Base-by-base conservation (phyloP, 176 grass and related monocot genomes). In the Phoenix dactylifera region DNA sequence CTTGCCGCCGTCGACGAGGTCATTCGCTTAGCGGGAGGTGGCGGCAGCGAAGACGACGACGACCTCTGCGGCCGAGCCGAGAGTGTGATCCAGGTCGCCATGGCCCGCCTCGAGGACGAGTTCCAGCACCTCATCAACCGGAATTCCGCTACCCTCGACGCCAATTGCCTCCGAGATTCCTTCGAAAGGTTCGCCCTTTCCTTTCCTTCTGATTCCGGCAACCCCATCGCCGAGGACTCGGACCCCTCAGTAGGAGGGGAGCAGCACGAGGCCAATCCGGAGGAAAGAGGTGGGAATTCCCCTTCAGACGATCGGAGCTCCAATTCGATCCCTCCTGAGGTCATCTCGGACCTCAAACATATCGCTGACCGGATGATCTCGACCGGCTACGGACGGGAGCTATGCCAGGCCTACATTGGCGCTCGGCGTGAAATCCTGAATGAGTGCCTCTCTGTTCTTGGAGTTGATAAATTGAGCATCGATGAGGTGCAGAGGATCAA, bases 41-140 rank as follows among this genome's bases (percentile, higher is more conserved):
- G 28, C 28, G 28, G 28, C 54, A 48, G 51, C 15, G 63, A 26
- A 20, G 62, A 80, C 25, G 28, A 74, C 17, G 60, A 60, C 16
- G 66, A 69, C 35, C 50, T 63, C 14, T 64, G 44, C 1, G 49
- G 59, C 26, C 72, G 79, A 30, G 85, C 85, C 24, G 82, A 89
- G 53, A 63, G 73, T 1, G 73, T 82, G 16, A 79, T 98, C 60
- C 93, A 98, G 81, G 71, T 74, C 49, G 84, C 88, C 12, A 89
- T 89, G 82, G 57, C 64, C 14, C 76, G 88, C 25, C 72, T 98
- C 23, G 82, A 91, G 66, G 88, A 92, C 18, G 93, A 98, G 74
- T 98, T 98, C 77, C 84, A 79, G 16, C 72, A 89, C 72, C 67
- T 98, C 44, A 82, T 98, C 65, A 64, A 85, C 77, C 84, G 69